Conservation (phyloP, 352 stramenopile species). For the Thalassiosira oceanica region DNA sequence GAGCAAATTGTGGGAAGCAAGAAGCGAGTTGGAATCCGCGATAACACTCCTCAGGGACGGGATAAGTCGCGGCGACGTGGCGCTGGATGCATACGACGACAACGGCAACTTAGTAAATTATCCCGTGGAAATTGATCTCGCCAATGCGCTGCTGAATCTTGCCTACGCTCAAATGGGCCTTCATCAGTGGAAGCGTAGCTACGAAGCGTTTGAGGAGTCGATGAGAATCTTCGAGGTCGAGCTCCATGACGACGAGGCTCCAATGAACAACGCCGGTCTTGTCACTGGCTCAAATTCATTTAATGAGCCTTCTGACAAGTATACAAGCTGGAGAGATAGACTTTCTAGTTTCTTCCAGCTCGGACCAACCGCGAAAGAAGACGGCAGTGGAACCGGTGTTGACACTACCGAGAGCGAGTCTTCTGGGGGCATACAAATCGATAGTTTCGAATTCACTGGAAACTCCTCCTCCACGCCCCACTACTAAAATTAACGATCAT, state of each 20-base stretch:
- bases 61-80: background rate
- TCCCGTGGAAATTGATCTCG: conserved; percentile 23
- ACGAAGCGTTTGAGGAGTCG: conserved; percentile 16
- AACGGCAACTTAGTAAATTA: background rate
- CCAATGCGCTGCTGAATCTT: conserved; percentile 26
- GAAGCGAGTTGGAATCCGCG: conserved; percentile 17
- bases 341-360: no score
- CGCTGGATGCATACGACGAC: conserved; percentile 6
- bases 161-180: conserved; percentile 18
- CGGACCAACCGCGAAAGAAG: no score
- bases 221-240: conserved; percentile 22
- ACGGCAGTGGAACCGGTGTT: no score
- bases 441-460: no score
- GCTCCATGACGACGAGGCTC: conserved; percentile 14
- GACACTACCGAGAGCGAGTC: no score
- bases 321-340: no score
- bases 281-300: no score
- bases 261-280: no score
- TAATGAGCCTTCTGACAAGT: no score
- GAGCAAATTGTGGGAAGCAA: conserved; percentile 16
- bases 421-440: no score
- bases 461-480: no score
- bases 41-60: conserved; percentile 15
- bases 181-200: conserved; percentile 19
- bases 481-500: no score